Evolutionary conservation across 805 yeast genomes (phyloP).

Genomic region (Komagataella pseudopastoris): DNA sequence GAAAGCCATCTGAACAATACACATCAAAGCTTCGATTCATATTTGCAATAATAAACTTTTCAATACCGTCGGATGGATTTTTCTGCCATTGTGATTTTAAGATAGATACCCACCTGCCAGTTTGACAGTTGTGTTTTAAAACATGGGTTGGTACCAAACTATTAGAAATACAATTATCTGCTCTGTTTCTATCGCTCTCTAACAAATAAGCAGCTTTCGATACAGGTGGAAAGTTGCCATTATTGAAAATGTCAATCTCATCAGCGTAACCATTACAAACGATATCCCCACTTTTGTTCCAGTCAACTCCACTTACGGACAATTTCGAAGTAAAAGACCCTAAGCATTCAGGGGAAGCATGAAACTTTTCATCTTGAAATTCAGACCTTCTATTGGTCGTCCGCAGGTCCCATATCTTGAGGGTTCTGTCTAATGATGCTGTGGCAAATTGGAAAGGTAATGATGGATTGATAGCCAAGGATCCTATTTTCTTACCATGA

Average conservation of each 20-base stretch:
- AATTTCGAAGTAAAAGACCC: constrained; percentile 63
- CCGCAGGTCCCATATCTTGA: constrained; percentile 82
- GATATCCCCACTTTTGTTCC: constrained; percentile 54
- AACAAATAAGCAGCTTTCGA: constrained; percentile 4
- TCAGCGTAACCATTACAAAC: constrained; percentile 95
- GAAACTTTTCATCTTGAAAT: constrained; percentile 24
- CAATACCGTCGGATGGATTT: constrained; percentile 52
- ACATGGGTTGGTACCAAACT: constrained; percentile 47
- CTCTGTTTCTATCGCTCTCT: constrained; percentile 7
- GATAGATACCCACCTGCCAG: constrained; percentile 95
- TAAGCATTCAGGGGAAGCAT: constrained; percentile 32
- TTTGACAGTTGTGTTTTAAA: constrained; percentile 83
- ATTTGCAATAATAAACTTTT: constrained; percentile 84
- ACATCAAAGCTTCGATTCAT: constrained; percentile 85
- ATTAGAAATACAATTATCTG: constrained; percentile 14
- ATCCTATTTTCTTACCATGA: constrained; percentile 88
- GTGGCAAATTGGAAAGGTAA: constrained; percentile 60
- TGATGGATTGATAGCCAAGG: constrained; percentile 68
- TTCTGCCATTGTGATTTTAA: constrained; percentile 81
- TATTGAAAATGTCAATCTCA: constrained; percentile 58
- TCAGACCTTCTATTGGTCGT: constrained; percentile 42
- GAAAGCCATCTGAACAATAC: constrained; percentile 63
- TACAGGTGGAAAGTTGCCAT: constrained; percentile 22
- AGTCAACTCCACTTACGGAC: constrained; percentile 76
- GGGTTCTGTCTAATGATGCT: constrained; percentile 76